phyloP scores from a whole-genome alignment of 331 rosid species.

The Prunus yedoensis region DNA sequence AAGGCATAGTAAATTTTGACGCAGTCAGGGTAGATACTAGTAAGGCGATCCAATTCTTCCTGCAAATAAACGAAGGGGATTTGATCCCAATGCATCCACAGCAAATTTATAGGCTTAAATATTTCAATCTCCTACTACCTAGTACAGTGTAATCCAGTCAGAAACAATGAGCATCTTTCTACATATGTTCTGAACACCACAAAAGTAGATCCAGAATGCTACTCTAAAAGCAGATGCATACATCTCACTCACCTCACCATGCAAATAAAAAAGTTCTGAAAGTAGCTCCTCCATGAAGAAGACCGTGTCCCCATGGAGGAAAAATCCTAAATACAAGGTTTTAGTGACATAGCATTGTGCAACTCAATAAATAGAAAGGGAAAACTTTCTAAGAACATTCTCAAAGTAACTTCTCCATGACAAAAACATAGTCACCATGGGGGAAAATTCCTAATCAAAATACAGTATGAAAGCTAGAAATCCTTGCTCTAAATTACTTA shows the following conservation, averaged over 20 bases:
- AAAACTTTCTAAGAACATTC: background rate
- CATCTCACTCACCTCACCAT: background rate
- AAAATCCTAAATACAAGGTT: background rate
- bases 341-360: background rate
- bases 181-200: background rate
- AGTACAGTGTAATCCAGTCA: background rate
- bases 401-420: background rate
- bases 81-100: constrained; percentile 7
- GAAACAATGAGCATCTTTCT: background rate
- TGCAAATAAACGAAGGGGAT: constrained; percentile 31
- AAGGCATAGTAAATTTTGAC: constrained; percentile 71
- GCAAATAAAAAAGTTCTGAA: background rate
- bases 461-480: too few relatives aligned
- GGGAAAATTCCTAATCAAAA: background rate
- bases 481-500: too few relatives aligned
- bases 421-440: background rate
- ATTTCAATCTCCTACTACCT: background rate
- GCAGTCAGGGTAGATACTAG: constrained; percentile 60
- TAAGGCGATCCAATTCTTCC: constrained; percentile 86
- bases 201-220: background rate
- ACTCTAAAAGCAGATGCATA: background rate
- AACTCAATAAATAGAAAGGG: background rate
- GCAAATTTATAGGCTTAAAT: background rate
- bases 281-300: too few relatives aligned
- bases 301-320: too few relatives aligned